Conservation (phyloP, 306 rosid species). For the Prunus kanzakura region DNA sequence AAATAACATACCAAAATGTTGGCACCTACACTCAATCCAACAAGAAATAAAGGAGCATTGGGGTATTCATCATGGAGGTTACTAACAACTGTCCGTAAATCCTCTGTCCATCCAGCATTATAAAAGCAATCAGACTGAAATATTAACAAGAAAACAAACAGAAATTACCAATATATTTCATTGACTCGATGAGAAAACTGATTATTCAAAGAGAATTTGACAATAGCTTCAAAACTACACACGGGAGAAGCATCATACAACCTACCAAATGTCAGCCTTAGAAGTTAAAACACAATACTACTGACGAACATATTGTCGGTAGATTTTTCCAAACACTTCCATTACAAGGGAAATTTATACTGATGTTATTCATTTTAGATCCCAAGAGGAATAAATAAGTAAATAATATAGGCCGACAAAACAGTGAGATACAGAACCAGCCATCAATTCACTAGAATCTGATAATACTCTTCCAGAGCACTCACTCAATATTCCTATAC, state of each 20-base stretch:
- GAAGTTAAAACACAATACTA: neutral
- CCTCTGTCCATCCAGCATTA: slow-evolving; percentile 99
- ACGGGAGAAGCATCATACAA: neutral
- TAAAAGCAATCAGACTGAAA: slow-evolving; percentile 95
- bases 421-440: no score
- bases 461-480: no score
- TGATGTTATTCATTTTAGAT: no score
- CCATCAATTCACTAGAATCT: no score
- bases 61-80: slow-evolving; percentile 73
- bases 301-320: no score
- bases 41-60: slow-evolving; percentile 63
- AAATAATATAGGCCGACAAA: no score
- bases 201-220: neutral
- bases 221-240: neutral
- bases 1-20: slow-evolving; percentile 65
- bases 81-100: slow-evolving; percentile 60
- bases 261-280: no score
- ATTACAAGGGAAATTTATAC: no score
- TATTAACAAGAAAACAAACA: slow-evolving; percentile 19
- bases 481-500: no score
- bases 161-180: neutral
- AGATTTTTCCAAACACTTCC: no score
- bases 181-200: neutral
- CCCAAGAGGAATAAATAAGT: no score
- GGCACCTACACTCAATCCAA: slow-evolving; percentile 96